Base-by-base conservation (phyloP, 192 early-diverging fungal species). In the Rhizoclosmatium globosum region DNA sequence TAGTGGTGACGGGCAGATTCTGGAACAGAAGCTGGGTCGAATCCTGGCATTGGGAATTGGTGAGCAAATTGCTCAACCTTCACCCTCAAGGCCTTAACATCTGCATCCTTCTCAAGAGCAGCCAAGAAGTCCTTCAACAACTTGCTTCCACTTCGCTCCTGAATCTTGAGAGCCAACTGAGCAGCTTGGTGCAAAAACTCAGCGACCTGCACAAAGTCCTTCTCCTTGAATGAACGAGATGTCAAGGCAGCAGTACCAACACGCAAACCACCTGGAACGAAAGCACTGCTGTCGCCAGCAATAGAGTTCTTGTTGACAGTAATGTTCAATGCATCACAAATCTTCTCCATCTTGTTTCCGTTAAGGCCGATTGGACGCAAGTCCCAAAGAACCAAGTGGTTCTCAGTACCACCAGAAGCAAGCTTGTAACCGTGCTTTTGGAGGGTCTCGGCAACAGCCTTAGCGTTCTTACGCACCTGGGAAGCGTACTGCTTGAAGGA, bases 221-320 rank as follows among this genome's bases (percentile, higher is more conserved):
- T 85, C 89, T 98, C 96, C 86, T 96, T 99, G 87, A 99, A 93
- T 19, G 92, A 93, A 45, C 98, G 94, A 56, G 96, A 98, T 15
- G 98, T 99, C 82, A 99, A 90, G 31, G 98, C 97, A 47, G 98
- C 90, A 2, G 95, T 88, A 78, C 97, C 97, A 50, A 99, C 87
- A 86, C 98, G 96, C 66, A 97, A 94, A 88, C 98, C 98, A 74
- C 98, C 98, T 78, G 98, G 98, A 58, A 94, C 93, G 31, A 99
- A 91, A 48, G 97, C 97, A 75, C 93, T 95, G 69, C 91, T 90
- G 87, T 99, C 98, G 76, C 98, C 98, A 82, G 92, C 95, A 69
- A 99, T 94, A 62, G 96, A 93, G 92, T 99, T 99, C 91, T 99
- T 99, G 92, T 99, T 99, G 66, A 99, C 83, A 38, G 98, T 99